These are phyloP conservation scores for Jackrogersella minutella DNA, from an alignment of 495 filamentous ascomycete species.

Conservation along the genomic window DNA sequence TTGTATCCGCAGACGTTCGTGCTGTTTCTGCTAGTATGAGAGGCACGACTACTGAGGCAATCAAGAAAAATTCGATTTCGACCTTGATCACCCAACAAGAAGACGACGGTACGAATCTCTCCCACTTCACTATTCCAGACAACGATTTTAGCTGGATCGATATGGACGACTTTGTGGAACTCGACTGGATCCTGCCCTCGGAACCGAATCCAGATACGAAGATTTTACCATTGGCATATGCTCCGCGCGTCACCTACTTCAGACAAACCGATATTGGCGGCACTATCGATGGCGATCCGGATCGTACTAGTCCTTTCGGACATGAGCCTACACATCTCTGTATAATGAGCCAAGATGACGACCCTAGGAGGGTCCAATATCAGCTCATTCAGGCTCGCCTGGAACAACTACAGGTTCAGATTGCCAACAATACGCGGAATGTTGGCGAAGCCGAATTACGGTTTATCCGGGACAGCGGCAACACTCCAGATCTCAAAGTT, in stretches of 20 bases:
- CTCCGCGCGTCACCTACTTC: slow-evolving; percentile 95
- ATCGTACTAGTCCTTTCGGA: slow-evolving; percentile 84
- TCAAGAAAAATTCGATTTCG: slow-evolving; percentile 67
- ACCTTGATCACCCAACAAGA: slow-evolving; percentile 59
- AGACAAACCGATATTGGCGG: slow-evolving; percentile 92
- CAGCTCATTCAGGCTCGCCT: slow-evolving; percentile 84
- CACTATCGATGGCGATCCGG: slow-evolving; percentile 70
- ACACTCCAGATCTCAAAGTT: slow-evolving; percentile 59
- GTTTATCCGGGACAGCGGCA: slow-evolving; percentile 62
- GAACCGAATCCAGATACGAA: slow-evolving; percentile 91
- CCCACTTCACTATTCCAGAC: slow-evolving; percentile 91
- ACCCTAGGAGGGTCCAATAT: slow-evolving; percentile 88
- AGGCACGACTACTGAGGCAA: slow-evolving; percentile 75
- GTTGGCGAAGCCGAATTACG: slow-evolving; percentile 72
- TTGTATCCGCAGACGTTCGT: slow-evolving; percentile 90
- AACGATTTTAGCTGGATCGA: slow-evolving; percentile 96
- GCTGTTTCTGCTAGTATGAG: slow-evolving; percentile 91
- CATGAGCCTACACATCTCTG: slow-evolving; percentile 92
- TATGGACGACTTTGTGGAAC: slow-evolving; percentile 98
- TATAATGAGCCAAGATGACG: slow-evolving; percentile 92
- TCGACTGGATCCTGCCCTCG: slow-evolving; percentile 93
- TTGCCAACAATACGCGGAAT: slow-evolving; percentile 70
- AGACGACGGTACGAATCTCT: slow-evolving; percentile 69
- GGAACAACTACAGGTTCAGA: slow-evolving; percentile 77
- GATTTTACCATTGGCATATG: slow-evolving; percentile 89